Evolutionary conservation across 305 asterid genomes (phyloP), one percentile per base, ranked within the genome.

Genomic region (Rubia tinctorum): DNA sequence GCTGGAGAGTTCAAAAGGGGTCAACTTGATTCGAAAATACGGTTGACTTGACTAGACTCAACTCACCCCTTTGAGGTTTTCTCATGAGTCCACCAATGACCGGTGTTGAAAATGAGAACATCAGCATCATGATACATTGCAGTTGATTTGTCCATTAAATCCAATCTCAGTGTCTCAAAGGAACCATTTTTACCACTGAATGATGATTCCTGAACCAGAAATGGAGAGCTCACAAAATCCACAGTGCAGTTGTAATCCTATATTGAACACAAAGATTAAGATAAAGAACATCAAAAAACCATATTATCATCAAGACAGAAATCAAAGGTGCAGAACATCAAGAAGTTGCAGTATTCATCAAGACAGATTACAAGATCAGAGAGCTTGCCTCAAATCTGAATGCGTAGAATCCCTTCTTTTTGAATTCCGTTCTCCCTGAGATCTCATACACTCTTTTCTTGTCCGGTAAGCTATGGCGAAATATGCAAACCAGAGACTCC

Each of bases 71-170:
- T 86, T 60, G 98, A 88, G 56, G 97, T 94, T 83, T 94, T 94
- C 79, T 94, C 98, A 69, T 94, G 98, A 81, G 98, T 94, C 98
- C 98, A 91, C 97, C 98, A 94, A 76, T 94, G 98, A 37, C 96
- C 98, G 3, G 97, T 93, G 78, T 93, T 91, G 82, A 94, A 94
- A 75, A 94, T 80, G 8, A 94, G 65, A 20, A 94, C 85, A 79
- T 94, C 96, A 0, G 99, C 99, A 77, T 91, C 99, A 22, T 81
- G 89, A 81, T 94, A 94, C 99, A 92, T 89, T 42, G 89, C 77
- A 71, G 96, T 88, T 14, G 96, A 79, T 55, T 34, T 69, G 75
- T 92, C 99, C 97, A 94, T 92, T 84, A 83, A 76, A 85, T 94
- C 99, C 74, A 94, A 79, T 73, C 98, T 85, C 66, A 94, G 83